A percentile compares a stretch with the other conserved stretches of the same genome.
These are phyloP conservation scores for Prunus campanulata DNA, from an alignment of 306 rosid genomes.

Conservation along the genomic window DNA sequence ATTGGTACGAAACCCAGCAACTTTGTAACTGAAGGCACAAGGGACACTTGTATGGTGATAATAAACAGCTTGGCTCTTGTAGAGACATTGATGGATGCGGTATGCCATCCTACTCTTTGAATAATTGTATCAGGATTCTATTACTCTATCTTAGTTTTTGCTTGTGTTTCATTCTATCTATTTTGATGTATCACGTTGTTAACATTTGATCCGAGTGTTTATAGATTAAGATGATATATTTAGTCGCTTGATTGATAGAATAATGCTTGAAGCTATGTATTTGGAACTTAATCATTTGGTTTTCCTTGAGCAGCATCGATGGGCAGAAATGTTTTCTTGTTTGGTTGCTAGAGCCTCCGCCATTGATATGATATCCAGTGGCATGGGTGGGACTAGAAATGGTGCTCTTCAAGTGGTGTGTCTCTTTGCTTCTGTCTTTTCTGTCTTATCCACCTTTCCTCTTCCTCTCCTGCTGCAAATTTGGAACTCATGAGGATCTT, in stretches of 20 bases:
- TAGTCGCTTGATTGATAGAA: background rate
- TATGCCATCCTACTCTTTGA: conserved; percentile 31
- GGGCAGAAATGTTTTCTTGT: conserved; percentile 76
- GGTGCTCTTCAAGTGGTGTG: conserved; percentile 75
- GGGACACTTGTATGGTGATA: conserved; percentile 43
- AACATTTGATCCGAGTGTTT: background rate
- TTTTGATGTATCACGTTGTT: background rate
- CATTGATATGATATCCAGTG: conserved; percentile 48
- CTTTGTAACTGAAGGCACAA: conserved; percentile 62
- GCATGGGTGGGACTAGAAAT: conserved; percentile 54
- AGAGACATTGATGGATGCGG: conserved; percentile 68
- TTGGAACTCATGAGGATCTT: conserved; percentile 6
- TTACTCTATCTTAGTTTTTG: background rate
- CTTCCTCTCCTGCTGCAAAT: background rate
- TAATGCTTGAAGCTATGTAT: background rate
- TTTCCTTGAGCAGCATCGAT: conserved; percentile 54
- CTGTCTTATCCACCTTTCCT: background rate
- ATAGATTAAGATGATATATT: background rate
- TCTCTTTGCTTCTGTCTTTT: background rate
- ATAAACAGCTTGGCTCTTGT: conserved; percentile 53
- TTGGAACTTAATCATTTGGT: conserved; percentile 12
- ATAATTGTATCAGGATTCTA: no score
- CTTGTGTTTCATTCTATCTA: background rate
- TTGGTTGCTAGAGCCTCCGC: conserved; percentile 58
- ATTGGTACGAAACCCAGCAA: conserved; percentile 37